These are phyloP conservation scores for Neofusicoccum parvum DNA, from an alignment of 2,329 filamentous ascomycete species.

Conservation along the genomic window DNA sequence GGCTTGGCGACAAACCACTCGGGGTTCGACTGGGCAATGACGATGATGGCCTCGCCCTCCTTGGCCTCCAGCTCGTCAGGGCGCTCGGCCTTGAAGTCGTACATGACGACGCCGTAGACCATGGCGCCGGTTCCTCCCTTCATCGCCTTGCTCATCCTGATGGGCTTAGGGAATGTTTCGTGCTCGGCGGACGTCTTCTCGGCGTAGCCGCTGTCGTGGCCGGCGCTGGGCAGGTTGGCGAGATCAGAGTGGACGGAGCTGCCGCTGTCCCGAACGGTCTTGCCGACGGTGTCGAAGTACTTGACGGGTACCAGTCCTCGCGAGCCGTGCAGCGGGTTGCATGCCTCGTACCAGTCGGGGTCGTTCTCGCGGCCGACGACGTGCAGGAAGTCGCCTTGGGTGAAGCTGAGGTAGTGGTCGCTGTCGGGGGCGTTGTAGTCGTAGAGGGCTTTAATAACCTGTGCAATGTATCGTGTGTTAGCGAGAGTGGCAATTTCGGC, in stretches of 20 bases:
- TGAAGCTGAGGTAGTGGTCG: slow-evolving; percentile 75
- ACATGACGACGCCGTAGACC: slow-evolving; percentile 96
- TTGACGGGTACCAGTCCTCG: slow-evolving; percentile 90
- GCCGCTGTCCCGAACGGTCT: slow-evolving; percentile 86
- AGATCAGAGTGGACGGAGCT: slow-evolving; percentile 41
- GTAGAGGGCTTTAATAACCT: slow-evolving; percentile 98
- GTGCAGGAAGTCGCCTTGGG: slow-evolving; percentile 95
- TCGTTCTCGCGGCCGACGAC: slow-evolving; percentile 96
- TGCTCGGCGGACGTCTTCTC: slow-evolving; percentile 45
- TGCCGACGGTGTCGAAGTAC: slow-evolving; percentile 90
- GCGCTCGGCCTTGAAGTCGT: slow-evolving; percentile 92
- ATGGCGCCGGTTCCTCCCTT: slow-evolving; percentile 69
- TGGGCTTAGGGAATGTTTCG: slow-evolving; percentile 26
- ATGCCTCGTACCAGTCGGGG: slow-evolving; percentile 95
- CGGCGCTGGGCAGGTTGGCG: slow-evolving; percentile 59
- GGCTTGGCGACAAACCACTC: slow-evolving; percentile 99
- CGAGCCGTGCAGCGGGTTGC: slow-evolving; percentile 87
- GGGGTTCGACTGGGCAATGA: slow-evolving; percentile 96
- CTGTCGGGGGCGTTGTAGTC: slow-evolving; percentile 75
- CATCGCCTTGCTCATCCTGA: slow-evolving; percentile 40
- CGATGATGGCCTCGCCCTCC: slow-evolving; percentile 93
- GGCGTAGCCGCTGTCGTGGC: slow-evolving; percentile 90
- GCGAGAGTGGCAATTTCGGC: slow-evolving; percentile 26
- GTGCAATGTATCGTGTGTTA: slow-evolving; percentile 27
- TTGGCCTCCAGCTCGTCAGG: slow-evolving; percentile 97